Base-by-base conservation (phyloP, 2,329 filamentous ascomycete species). In the Aspergillus ruber region DNA sequence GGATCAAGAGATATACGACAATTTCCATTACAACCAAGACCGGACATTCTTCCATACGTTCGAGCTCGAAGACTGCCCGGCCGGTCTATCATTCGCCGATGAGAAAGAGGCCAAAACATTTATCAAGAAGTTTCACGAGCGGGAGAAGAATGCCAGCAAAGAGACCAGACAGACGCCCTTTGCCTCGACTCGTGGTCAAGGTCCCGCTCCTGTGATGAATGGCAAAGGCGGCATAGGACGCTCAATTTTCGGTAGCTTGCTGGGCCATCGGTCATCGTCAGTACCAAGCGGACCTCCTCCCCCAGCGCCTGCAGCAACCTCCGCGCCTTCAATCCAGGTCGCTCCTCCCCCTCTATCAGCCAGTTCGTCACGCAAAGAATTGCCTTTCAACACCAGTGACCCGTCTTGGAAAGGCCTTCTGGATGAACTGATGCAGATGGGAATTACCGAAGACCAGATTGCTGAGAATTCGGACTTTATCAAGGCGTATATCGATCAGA, bases 91-190 rank as follows among this genome's bases (percentile, higher is more conserved):
- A 20, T 98, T 98, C 62, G 84, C 86, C 51, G 93, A 97, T 68
- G 93, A 97, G 74, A 97, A 96, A 71, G 93, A 98, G 73, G 93
- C 93, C 29, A 94, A 88, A 72, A 87, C 88, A 50, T 97, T 98
- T 73, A 85, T 90, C 70, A 95, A 96, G 79, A 97, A 96, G 76
- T 88, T 98, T 80, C 85, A 93, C 59, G 90, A 96, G 64, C 80
- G 90, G 55, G 90, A 97, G 73, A 96, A 95, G 80, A 90, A 91
- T 71, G 91, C 90, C 36, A 91, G 85, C 73, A 94, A 94, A 73
- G 83, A 85, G 53, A 96, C 90, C 3, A 83, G 77, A 66, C 78
- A 82, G 53, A 91, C 86, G 29, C 85, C 87, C 0, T 95, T 95
- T 59, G 71, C 74, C 6, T 73, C 73, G 2, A 62, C 60, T 39